Conservation (phyloP, 805 yeast genomes). For the Barnettozyma vustinii region DNA sequence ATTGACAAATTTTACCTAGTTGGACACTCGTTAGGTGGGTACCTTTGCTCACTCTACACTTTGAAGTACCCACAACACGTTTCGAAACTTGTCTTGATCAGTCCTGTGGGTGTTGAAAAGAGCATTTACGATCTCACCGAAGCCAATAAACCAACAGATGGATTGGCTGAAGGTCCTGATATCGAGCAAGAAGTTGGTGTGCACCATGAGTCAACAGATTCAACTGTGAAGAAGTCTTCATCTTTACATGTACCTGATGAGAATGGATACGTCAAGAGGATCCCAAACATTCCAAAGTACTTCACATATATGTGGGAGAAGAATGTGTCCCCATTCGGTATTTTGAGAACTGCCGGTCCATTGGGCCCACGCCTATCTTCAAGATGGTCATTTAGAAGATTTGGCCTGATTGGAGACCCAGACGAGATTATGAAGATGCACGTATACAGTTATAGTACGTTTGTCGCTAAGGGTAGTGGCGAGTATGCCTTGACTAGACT, state of each 20-base stretch:
- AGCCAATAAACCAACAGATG: background rate
- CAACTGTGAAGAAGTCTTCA: conserved; percentile 11
- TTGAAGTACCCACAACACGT: conserved; percentile 48
- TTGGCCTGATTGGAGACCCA: conserved; percentile 26
- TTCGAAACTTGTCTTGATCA: conserved; percentile 46
- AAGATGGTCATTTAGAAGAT: conserved; percentile 50
- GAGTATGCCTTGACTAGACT: conserved; percentile 59
- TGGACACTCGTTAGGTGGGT: conserved; percentile 73
- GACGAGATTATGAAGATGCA: conserved; percentile 38
- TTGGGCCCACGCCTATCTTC: conserved; percentile 45
- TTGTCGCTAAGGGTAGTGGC: conserved; percentile 55
- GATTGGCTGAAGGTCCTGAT: conserved; percentile 25
- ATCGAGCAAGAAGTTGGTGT: conserved; percentile 28
- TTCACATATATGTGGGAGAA: conserved; percentile 45
- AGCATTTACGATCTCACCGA: conserved; percentile 30
- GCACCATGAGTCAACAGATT: conserved; percentile 15
- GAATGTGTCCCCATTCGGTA: conserved; percentile 49
- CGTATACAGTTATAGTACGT: conserved; percentile 45
- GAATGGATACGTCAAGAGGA: conserved; percentile 29
- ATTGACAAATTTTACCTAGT: conserved; percentile 51
- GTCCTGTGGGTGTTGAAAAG: conserved; percentile 73
- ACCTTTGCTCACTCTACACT: conserved; percentile 55
- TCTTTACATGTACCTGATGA: conserved; percentile 26
- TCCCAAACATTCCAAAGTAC: conserved; percentile 31
- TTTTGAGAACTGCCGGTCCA: conserved; percentile 49